Base-by-base conservation (phyloP, 192 early-diverging fungal species). In the Backusella mclennaniae region DNA sequence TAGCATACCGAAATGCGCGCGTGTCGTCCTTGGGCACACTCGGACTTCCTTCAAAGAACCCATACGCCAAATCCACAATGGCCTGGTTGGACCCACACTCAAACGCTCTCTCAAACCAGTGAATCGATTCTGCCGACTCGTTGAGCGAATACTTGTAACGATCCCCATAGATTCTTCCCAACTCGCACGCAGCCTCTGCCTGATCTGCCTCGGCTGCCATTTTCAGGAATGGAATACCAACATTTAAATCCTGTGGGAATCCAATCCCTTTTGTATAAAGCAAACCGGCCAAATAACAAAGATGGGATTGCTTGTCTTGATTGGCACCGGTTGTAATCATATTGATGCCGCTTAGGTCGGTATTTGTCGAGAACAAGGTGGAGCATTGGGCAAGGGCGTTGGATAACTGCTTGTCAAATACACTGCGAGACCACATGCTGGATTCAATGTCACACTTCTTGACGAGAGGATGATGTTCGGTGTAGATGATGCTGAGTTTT, bases 401-500 rank as follows among this genome's bases (percentile, higher is more conserved):
- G n/a, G 71, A 66, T 0, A 81, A 33, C 38, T 81, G 80, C 31
- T 81, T 81, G 36, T 81, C 80, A 63, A 74, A 81, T n/a, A 81
- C 67, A 69, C 80, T 76, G 17, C 76, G 41, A 6, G 80, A 73
- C 80, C 80, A 81, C 26, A 81, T 53, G 26, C 35, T 67, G 0
- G 80, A 29, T 69, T 81, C 80, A 12, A 67, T 29, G 56, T 23
- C 9, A 6, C 56, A 63, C 9, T 29, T 63, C 26, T 63, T 63
- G 19, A 63, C 26, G 9, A 63, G 26, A 14, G 56, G 56, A 19
- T 36, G 38, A 49, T 81, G 76, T 12, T 79, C 78, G 11, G 67
- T 39, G 44, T 79, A 79, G 26, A 79, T 69, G 33, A 69, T 73
- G 44, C 78, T 79, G 15, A 79, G 41, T 35, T 79, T 79, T 12